A percentile compares a stretch with the other conserved stretches of the same genome.
These are phyloP conservation scores for Dryadomyces sulphureus DNA, from an alignment of 2,329 filamentous ascomycete species.

Conservation along the genomic window DNA sequence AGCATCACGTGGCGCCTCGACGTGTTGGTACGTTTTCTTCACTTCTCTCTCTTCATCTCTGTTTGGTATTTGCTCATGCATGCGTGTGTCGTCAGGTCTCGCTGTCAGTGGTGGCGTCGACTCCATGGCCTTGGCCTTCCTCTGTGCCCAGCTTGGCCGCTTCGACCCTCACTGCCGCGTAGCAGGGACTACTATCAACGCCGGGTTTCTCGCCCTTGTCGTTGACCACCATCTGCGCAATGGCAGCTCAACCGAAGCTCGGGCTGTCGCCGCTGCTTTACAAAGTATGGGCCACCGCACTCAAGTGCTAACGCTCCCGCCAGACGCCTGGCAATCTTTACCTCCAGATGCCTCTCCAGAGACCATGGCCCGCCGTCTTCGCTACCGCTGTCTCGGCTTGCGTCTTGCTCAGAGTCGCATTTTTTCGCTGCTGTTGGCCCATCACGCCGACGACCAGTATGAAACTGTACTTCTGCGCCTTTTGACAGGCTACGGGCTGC, in stretches of 20 bases:
- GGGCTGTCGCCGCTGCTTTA: constrained; percentile 24
- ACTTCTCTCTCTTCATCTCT: background rate
- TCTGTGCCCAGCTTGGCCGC: constrained; percentile 41
- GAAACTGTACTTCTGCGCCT: constrained; percentile 80
- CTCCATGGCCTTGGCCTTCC: constrained; percentile 84
- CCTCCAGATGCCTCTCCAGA: constrained; percentile 27
- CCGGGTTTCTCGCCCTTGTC: constrained; percentile 29
- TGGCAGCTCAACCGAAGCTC: constrained; percentile 38
- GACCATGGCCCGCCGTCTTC: constrained; percentile 54
- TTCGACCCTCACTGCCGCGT: constrained; percentile 21
- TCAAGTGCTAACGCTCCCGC: constrained; percentile 25
- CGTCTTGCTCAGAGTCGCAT: constrained; percentile 39
- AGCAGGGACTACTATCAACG: constrained; percentile 29
- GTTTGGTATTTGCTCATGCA: background rate
- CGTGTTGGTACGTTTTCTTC: constrained; percentile 24
- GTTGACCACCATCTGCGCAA: constrained; percentile 43
- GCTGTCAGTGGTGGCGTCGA: constrained; percentile 89
- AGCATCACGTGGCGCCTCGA: constrained; percentile 19
- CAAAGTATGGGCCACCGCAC: constrained; percentile 19
- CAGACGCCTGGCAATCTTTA: constrained; percentile 20
- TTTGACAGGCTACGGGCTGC: constrained; percentile 47
- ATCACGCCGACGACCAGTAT: constrained; percentile 82
- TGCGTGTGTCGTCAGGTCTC: constrained; percentile 41
- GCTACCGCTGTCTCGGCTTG: constrained; percentile 57
- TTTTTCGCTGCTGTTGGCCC: constrained; percentile 56